phyloP scores from a whole-genome alignment of 1,139 yeast species.

The Debaryomycetaceae sp. region DNA sequence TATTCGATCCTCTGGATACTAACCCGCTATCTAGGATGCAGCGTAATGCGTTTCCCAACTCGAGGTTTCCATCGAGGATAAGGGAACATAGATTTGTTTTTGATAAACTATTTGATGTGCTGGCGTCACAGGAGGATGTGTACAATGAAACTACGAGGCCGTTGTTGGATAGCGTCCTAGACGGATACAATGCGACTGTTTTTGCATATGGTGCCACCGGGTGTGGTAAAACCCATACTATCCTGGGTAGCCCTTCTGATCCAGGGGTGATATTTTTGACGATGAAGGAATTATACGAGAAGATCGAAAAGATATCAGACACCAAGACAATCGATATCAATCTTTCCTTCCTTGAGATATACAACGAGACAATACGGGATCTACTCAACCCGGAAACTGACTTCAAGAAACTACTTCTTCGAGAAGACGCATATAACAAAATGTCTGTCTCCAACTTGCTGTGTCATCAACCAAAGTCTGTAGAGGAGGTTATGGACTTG shows the following conservation, averaged over 20 bases:
- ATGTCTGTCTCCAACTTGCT: slow-evolving; percentile 76
- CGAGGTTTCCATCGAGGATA: slow-evolving; percentile 42
- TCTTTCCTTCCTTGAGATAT: slow-evolving; percentile 78
- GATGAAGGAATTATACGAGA: slow-evolving; percentile 67
- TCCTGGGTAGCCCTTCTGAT: slow-evolving; percentile 65
- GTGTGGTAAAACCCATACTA: slow-evolving; percentile 95
- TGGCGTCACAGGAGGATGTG: slow-evolving; percentile 62
- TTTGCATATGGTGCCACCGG: slow-evolving; percentile 99
- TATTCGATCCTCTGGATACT: slow-evolving; percentile 84
- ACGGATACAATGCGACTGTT: slow-evolving; percentile 86
- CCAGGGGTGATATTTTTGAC: slow-evolving; percentile 85
- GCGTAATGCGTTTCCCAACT: slow-evolving; percentile 50
- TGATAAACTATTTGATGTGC: slow-evolving; percentile 71
- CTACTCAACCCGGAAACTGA: slow-evolving; percentile 57
- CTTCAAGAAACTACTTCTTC: slow-evolving; percentile 46
- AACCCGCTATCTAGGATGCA: slow-evolving; percentile 64
- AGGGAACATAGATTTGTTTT: slow-evolving; percentile 80
- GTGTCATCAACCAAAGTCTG: slow-evolving; percentile 57
- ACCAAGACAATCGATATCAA: slow-evolving; percentile 58
- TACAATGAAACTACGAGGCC: slow-evolving; percentile 68
- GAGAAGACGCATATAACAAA: slow-evolving; percentile 68
- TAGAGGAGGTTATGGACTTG: slow-evolving; percentile 79
- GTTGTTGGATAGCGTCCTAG: slow-evolving; percentile 67
- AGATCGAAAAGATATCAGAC: slow-evolving; percentile 54
- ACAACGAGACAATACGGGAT: slow-evolving; percentile 85